These are phyloP conservation scores for Pleoardoris graminearum DNA, from an alignment of 2,329 filamentous ascomycete genomes.

Conservation along the genomic window DNA sequence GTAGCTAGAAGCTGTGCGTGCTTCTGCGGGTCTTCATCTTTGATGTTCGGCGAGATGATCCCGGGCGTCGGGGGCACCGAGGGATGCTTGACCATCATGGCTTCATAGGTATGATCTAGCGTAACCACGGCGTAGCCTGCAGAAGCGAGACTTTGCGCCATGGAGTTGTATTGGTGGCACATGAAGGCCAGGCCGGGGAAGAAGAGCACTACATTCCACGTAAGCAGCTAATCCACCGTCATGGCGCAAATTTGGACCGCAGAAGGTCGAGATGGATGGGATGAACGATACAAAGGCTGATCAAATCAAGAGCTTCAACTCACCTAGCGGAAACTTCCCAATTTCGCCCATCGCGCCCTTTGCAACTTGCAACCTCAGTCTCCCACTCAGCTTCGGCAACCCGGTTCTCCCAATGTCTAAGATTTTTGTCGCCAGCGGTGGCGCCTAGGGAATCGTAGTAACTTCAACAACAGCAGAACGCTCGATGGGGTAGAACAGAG, in stretches of 20 bases:
- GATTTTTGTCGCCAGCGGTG: slow-evolving; percentile 11
- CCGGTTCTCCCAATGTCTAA: slow-evolving; percentile 1
- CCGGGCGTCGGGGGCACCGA: slow-evolving; percentile 26
- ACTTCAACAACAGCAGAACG: neutral
- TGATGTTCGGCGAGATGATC: neutral
- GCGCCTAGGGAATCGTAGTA: slow-evolving; percentile 14
- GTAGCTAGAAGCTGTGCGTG: slow-evolving; percentile 2
- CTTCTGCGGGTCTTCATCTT: neutral
- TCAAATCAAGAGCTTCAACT: neutral
- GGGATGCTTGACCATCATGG: slow-evolving; percentile 50
- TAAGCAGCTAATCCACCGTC: too few species aligned
- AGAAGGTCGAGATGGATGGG: too few species aligned
- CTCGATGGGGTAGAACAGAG: slow-evolving; percentile 21
- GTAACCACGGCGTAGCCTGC: slow-evolving; percentile 51
- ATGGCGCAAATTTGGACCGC: too few species aligned
- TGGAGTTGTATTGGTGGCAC: slow-evolving; percentile 45
- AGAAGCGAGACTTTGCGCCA: slow-evolving; percentile 50
- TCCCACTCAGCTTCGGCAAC: slow-evolving; percentile 11
- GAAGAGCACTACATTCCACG: slow-evolving; percentile 41
- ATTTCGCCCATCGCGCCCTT: neutral
- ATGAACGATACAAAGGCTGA: too few species aligned
- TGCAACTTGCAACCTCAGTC: slow-evolving; percentile 10
- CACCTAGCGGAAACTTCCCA: slow-evolving; percentile 6
- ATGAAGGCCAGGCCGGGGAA: slow-evolving; percentile 48
- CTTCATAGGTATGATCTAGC: slow-evolving; percentile 54